phyloP scores from a whole-genome alignment of 371 early-diverging fungal genomes.

The Apophysomyces variabilis region DNA sequence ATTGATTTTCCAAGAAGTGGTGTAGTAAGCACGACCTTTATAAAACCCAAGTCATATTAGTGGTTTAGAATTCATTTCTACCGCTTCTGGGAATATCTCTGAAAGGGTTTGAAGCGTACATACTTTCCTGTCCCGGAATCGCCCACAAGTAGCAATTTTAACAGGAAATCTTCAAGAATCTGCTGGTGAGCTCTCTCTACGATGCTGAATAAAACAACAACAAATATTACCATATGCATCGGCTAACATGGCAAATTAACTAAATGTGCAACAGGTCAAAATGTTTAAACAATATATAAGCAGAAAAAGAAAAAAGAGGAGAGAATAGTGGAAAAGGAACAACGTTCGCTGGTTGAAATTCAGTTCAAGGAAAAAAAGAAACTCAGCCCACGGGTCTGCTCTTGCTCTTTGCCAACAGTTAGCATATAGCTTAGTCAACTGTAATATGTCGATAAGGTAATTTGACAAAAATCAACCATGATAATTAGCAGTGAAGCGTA shows the following conservation, averaged over 20 bases:
- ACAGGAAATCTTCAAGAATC: constrained; percentile 49
- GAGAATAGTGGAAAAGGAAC: constrained; percentile 13
- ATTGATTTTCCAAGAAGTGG: constrained; percentile 70
- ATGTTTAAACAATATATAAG: constrained; percentile 9
- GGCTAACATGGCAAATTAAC: constrained; percentile 37
- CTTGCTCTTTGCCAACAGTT: not conserved
- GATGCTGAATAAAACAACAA: constrained; percentile 4
- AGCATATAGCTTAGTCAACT: no score
- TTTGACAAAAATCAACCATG: no score
- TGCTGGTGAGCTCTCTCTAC: not conserved
- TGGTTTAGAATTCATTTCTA: not conserved
- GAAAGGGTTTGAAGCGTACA: constrained; percentile 15
- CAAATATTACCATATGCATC: constrained; percentile 51
- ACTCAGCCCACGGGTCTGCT: constrained; percentile 14
- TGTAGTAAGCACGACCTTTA: constrained; percentile 69
- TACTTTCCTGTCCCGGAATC: constrained; percentile 72
- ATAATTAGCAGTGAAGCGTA: no score
- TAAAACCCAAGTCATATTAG: constrained; percentile 2
- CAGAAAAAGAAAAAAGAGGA: constrained; percentile 10
- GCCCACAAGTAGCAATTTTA: constrained; percentile 66
- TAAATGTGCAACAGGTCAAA: not conserved
- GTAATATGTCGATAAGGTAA: no score
- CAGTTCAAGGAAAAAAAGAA: constrained; percentile 9
- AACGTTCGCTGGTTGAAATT: constrained; percentile 16
- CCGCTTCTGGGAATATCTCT: not conserved